Evolutionary conservation across 2,329 filamentous ascomycete genomes (phyloP).

Genomic region (Chaetothyriales sp.): DNA sequence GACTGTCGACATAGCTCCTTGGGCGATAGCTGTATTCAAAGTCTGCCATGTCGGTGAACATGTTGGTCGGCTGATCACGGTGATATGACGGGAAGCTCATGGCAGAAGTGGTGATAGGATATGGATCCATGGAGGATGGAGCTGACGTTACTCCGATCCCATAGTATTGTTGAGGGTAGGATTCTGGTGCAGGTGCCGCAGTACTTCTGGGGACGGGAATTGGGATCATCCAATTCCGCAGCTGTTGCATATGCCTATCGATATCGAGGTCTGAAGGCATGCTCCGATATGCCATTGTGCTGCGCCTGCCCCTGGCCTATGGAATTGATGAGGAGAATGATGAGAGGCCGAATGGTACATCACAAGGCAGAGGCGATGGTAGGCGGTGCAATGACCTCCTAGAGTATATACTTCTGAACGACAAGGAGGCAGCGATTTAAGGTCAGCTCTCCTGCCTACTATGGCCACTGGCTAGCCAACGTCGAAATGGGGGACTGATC

Average conservation of each 20-base stretch:
- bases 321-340: neutral
- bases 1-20: neutral
- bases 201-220: conserved; percentile 9
- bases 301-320: neutral
- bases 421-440: neutral
- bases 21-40: neutral
- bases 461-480: neutral
- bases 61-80: neutral
- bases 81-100: neutral
- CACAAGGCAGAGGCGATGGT: neutral
- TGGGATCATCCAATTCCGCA: conserved; percentile 16
- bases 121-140: neutral
- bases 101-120: neutral
- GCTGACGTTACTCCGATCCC: neutral
- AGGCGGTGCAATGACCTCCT: neutral
- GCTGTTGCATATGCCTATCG: conserved; percentile 16
- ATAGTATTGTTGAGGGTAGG: conserved; percentile 13
- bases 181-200: neutral
- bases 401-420: neutral
- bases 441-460: neutral
- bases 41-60: neutral
- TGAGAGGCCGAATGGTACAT: neutral
- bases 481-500: neutral
- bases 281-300: conserved; percentile 10
- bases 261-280: conserved; percentile 11